phyloP scores from a whole-genome alignment of 1,284 basidiomycete genomes.

The Trichosporon inkin region DNA sequence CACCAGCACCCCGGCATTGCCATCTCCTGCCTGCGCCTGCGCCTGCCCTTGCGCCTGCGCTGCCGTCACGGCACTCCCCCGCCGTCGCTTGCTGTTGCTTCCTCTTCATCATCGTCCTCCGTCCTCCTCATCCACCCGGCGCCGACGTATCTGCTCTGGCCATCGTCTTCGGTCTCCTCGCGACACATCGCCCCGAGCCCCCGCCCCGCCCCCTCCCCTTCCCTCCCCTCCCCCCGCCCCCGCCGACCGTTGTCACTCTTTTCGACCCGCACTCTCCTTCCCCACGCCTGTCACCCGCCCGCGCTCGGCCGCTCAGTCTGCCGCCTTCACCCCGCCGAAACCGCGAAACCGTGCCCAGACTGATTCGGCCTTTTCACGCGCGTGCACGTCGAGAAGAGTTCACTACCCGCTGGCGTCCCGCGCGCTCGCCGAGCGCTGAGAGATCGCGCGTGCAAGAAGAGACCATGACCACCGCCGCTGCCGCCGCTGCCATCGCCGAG shows the following conservation, averaged over 20 bases:
- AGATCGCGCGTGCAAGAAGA: neutral
- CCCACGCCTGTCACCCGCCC: neutral
- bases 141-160: neutral
- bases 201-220: too few relatives aligned
- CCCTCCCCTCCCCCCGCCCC: neutral
- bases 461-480: neutral
- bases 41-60: too few relatives aligned
- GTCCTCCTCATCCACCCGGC: neutral
- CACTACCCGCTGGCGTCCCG: neutral
- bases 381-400: slow-evolving; percentile 2
- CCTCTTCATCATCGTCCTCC: neutral
- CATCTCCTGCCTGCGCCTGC: neutral
- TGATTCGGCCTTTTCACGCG: neutral
- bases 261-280: slow-evolving; percentile 7
- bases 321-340: neutral
- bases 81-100: neutral
- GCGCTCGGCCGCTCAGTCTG: neutral
- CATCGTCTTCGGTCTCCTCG: slow-evolving; percentile 3
- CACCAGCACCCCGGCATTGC: neutral
- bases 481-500: slow-evolving; percentile 14
- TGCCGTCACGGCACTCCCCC: neutral
- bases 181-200: neutral
- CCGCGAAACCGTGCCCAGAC: neutral
- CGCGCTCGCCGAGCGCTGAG: slow-evolving; percentile 1
- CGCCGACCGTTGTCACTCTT: slow-evolving; percentile 19